phyloP scores from a whole-genome alignment of 2,329 filamentous ascomycete genomes.

The Chaetomium globosum region DNA sequence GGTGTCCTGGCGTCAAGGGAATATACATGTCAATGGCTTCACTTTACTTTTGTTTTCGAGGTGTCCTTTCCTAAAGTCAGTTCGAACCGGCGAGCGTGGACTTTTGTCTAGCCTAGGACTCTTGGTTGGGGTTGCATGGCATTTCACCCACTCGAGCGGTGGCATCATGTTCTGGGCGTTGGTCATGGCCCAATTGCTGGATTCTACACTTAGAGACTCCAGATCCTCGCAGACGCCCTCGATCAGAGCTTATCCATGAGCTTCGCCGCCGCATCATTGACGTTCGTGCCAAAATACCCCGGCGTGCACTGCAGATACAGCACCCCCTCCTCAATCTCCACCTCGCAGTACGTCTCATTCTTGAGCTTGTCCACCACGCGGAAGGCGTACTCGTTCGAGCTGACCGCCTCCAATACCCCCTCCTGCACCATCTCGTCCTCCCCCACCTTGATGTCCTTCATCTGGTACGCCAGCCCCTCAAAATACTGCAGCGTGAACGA shows the following conservation, averaged over 20 bases:
- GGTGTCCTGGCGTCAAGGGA: not conserved
- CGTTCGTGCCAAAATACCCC: slow-evolving; percentile 28
- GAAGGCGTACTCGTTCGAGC: slow-evolving; percentile 48
- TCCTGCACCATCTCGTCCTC: slow-evolving; percentile 54
- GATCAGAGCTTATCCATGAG: slow-evolving; percentile 33
- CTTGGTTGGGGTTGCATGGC: not conserved
- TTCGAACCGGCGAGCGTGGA: not conserved
- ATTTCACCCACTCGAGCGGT: not conserved
- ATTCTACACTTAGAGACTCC: not conserved
- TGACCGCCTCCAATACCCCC: slow-evolving; percentile 52
- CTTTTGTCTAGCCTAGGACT: not conserved
- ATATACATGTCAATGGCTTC: not conserved
- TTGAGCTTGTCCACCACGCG: slow-evolving; percentile 52
- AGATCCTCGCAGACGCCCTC: too few species aligned
- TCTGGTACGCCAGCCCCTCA: slow-evolving; percentile 46
- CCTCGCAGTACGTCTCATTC: slow-evolving; percentile 50
- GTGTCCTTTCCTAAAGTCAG: not conserved
- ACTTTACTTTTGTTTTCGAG: not conserved
- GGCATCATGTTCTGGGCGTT: not conserved
- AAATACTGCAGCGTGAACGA: slow-evolving; percentile 48
- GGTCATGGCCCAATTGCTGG: not conserved
- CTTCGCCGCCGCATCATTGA: slow-evolving; percentile 31
- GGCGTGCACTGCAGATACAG: slow-evolving; percentile 51
- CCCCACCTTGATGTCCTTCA: slow-evolving; percentile 50
- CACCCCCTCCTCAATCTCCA: slow-evolving; percentile 51